phyloP scores from a whole-genome alignment of 2,329 filamentous ascomycete species.

The Talaromyces pinophilus region DNA sequence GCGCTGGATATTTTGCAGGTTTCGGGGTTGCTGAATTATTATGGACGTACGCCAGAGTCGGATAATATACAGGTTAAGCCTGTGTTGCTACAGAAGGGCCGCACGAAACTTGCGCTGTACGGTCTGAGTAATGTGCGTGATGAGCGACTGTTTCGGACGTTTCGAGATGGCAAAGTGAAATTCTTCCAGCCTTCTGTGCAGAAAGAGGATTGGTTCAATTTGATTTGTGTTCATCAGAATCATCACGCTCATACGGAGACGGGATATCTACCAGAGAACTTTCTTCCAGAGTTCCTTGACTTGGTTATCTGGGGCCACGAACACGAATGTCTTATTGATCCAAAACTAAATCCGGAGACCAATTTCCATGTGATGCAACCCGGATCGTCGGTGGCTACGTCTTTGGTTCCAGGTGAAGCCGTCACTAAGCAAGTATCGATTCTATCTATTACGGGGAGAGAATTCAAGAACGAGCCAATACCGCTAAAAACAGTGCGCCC shows the following conservation, averaged over 20 bases:
- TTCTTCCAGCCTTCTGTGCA: conserved; percentile 84
- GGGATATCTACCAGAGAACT: conserved; percentile 90
- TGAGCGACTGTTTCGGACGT: conserved; percentile 90
- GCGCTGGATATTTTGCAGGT: conserved; percentile 89
- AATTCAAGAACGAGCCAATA: conserved; percentile 78
- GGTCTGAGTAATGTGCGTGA: conserved; percentile 95
- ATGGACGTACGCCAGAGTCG: conserved; percentile 84
- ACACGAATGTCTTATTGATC: conserved; percentile 92
- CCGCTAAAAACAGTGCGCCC: conserved; percentile 86
- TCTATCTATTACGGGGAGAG: conserved; percentile 76
- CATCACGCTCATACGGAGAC: conserved; percentile 90
- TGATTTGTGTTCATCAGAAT: conserved; percentile 94
- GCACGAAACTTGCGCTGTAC: conserved; percentile 88
- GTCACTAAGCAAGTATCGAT: conserved; percentile 89
- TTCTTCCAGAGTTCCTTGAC: conserved; percentile 87
- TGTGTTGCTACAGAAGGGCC: conserved; percentile 87
- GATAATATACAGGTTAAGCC: conserved; percentile 94
- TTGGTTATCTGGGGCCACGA: conserved; percentile 96
- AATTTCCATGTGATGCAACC: conserved; percentile 97
- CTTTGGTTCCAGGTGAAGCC: conserved; percentile 83
- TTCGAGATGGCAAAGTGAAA: conserved; percentile 87
- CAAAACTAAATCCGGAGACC: conserved; percentile 77
- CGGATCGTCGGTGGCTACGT: conserved; percentile 93
- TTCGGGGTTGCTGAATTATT: conserved; percentile 92
- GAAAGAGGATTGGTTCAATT: conserved; percentile 89